Base-by-base conservation (phyloP, 495 filamentous ascomycete genomes). In the Rhizodiscina lignyota region DNA sequence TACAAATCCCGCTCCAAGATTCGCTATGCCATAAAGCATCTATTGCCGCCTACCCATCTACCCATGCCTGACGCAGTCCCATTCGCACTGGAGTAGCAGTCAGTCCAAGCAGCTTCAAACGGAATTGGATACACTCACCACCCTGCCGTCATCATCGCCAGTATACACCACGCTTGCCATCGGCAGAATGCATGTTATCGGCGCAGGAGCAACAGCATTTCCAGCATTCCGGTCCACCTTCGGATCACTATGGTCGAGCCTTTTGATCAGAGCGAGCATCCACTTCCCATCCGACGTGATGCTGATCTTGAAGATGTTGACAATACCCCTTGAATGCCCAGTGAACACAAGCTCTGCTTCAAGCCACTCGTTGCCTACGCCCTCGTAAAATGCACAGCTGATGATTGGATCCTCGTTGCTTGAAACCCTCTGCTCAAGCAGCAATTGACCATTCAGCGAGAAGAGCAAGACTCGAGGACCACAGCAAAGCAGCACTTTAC, bases 351-450 rank as follows among this genome's bases (percentile, higher is more conserved):
- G 60, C 22, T 80, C 74, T 23, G 79, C 74, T 60, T 91, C 84
- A 0, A 92, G 64, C 80, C 86, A 96, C 61, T 94, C 89, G 44
- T 85, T 93, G 0, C 79, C 77, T 0, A 72, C 66, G 0, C 89
- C 89, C 53, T 97, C 86, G 60, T 94, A 96, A 54, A 91, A 94
- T 10, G 85, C 80, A 44, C 85, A 94, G 12, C 74, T 74, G 23
- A 77, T 58, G 5, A 94, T 69, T 21, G 59, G 82, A 21, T 89
- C 84, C 5, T 72, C 68, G 3, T 36, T 30, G 1, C 8, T 16
- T 6, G 10, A 11, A 2, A 91, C 70, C 20, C 73, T 72, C 49
- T 92, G 80, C 36, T 86, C 75, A 1, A 94, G 63, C 10, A 96
- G 55, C 0, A 85, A 41, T 18, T 79, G 68, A 5, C 89, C 89